Conservation (phyloP, 768 basidiomycete genomes). For the Omphalotus guepiniiformis region DNA sequence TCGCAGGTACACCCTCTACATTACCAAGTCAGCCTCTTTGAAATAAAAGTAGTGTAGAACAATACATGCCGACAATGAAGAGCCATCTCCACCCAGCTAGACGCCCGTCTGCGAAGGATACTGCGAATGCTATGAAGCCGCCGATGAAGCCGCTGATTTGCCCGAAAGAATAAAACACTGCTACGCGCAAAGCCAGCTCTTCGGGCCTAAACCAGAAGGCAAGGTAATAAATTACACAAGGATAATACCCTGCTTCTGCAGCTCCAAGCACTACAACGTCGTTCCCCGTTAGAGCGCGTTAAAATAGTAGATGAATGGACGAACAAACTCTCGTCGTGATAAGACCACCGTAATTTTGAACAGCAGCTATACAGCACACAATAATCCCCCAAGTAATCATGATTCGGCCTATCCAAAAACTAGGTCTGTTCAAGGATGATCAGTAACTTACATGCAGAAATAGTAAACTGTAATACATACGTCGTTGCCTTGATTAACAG, state of each 20-base stretch:
- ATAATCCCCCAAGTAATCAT: slow-evolving; percentile 21
- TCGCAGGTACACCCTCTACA: slow-evolving; percentile 17
- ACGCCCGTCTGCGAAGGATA: slow-evolving; percentile 16
- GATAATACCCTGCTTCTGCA: slow-evolving; percentile 18
- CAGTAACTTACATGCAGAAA: neutral
- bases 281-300: neutral
- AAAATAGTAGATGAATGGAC: neutral
- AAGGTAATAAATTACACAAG: slow-evolving; percentile 18
- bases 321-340: slow-evolving; percentile 15
- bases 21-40: too few relatives aligned
- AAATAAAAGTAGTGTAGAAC: too few relatives aligned
- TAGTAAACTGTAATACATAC: too few relatives aligned
- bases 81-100: slow-evolving; percentile 22
- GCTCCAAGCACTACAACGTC: slow-evolving; percentile 10
- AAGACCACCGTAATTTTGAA: slow-evolving; percentile 15
- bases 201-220: slow-evolving; percentile 20
- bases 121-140: slow-evolving; percentile 18
- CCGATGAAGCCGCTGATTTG: slow-evolving; percentile 18
- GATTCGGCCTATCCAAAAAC: slow-evolving; percentile 8
- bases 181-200: slow-evolving; percentile 18
- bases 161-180: slow-evolving; percentile 17
- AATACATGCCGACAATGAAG: slow-evolving; percentile 27
- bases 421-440: slow-evolving; percentile 1
- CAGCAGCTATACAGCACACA: slow-evolving; percentile 16
- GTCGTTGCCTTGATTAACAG: slow-evolving; percentile 17